phyloP scores from a whole-genome alignment of 352 stramenopile genomes.

The Peronospora farinosa region DNA sequence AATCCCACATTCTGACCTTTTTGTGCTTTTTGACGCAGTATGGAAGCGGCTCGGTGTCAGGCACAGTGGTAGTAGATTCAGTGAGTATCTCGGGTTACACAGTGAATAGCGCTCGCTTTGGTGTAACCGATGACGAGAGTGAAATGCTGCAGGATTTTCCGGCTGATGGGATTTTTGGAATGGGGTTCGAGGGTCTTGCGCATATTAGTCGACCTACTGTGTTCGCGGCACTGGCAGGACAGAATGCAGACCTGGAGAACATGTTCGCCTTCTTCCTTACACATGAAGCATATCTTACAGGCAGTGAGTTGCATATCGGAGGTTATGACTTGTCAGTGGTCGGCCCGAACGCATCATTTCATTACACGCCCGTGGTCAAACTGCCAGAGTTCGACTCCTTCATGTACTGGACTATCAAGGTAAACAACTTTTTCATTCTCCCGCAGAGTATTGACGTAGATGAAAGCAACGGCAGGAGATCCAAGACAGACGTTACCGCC shows the following conservation, averaged over 20 bases:
- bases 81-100: slow-evolving; percentile 62
- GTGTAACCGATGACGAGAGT: slow-evolving; percentile 58
- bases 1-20: background rate
- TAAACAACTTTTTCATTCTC: slow-evolving; percentile 49
- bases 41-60: slow-evolving; percentile 71
- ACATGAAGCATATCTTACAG: slow-evolving; percentile 54
- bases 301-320: slow-evolving; percentile 78
- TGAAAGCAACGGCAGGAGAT: background rate
- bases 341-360: slow-evolving; percentile 74
- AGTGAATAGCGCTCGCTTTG: slow-evolving; percentile 72
- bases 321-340: slow-evolving; percentile 82
- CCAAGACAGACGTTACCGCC: slow-evolving; percentile 5
- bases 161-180: slow-evolving; percentile 82
- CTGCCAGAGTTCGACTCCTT: slow-evolving; percentile 68
- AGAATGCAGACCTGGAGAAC: slow-evolving; percentile 70
- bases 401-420: slow-evolving; percentile 85
- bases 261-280: slow-evolving; percentile 88
- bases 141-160: slow-evolving; percentile 75
- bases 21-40: slow-evolving; percentile 35
- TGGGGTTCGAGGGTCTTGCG: slow-evolving; percentile 81
- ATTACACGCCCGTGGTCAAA: slow-evolving; percentile 84
- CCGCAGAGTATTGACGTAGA: slow-evolving; percentile 1
- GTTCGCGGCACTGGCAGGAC: slow-evolving; percentile 54
- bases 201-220: slow-evolving; percentile 84
- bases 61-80: slow-evolving; percentile 71